Conservation (phyloP, 768 basidiomycete species). For the Boletus huronensis region DNA sequence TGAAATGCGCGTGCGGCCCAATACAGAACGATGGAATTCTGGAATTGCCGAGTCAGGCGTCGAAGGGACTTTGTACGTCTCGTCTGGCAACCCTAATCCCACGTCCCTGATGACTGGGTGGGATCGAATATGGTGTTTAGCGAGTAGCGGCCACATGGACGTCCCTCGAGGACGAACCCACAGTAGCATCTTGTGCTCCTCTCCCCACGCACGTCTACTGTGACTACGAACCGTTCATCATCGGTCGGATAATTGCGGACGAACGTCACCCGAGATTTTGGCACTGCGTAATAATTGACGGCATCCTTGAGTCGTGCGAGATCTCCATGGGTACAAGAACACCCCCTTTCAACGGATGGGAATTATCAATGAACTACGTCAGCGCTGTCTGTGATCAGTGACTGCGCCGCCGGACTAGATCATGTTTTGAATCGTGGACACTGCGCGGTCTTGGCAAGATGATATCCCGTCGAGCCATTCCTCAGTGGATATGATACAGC, state of each 20-base stretch:
- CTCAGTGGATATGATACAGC: background rate
- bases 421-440: background rate
- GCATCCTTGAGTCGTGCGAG: conserved; percentile 4
- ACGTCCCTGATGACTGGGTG: background rate
- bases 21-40: background rate
- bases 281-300: background rate
- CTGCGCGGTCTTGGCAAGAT: background rate
- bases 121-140: conserved; percentile 1
- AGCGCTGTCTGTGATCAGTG: background rate
- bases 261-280: background rate
- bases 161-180: background rate
- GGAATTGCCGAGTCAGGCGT: background rate
- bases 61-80: background rate
- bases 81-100: background rate
- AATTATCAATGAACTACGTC: background rate
- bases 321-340: background rate
- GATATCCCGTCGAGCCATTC: background rate
- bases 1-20: background rate
- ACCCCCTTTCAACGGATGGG: background rate
- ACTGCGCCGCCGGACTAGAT: background rate
- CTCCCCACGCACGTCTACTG: background rate
- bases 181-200: background rate
- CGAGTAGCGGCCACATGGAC: background rate
- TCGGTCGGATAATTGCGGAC: background rate
- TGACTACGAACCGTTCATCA: background rate